Conservation (phyloP, 305 asterid genomes). For the Fraxinus paxiana region DNA sequence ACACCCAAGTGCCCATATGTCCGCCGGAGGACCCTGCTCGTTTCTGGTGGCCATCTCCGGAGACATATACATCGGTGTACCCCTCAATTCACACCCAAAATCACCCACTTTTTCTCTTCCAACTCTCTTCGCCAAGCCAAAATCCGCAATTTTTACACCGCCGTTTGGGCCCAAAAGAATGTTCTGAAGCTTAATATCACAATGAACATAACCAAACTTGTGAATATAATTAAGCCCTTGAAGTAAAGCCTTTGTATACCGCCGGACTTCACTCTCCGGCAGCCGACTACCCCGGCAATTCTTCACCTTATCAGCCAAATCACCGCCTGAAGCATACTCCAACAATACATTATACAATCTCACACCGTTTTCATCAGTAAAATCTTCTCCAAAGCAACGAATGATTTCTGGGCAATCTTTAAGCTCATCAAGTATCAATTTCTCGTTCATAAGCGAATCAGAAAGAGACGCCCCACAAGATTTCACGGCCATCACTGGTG, state of each 20-base stretch:
- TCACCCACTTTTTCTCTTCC: background rate
- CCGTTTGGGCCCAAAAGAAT: slow-evolving; percentile 30
- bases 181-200: slow-evolving; percentile 52
- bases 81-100: slow-evolving; percentile 34
- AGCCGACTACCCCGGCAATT: slow-evolving; percentile 20
- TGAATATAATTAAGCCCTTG: slow-evolving; percentile 42
- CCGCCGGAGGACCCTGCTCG: slow-evolving; percentile 45
- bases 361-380: too few relatives aligned
- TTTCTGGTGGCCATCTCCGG: slow-evolving; percentile 52
- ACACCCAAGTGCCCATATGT: slow-evolving; percentile 59
- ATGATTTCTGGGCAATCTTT: too few relatives aligned
- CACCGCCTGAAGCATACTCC: slow-evolving; percentile 51
- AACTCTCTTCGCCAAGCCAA: slow-evolving; percentile 43
- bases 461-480: too few relatives aligned
- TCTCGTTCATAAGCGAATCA: too few relatives aligned
- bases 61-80: slow-evolving; percentile 52
- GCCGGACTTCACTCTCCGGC: slow-evolving; percentile 37
- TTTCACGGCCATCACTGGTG: too few relatives aligned
- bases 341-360: slow-evolving; percentile 33
- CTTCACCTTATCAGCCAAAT: slow-evolving; percentile 31
- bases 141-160: slow-evolving; percentile 39
- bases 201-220: slow-evolving; percentile 47
- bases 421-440: too few relatives aligned
- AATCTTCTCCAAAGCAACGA: too few relatives aligned
- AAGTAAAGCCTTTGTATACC: slow-evolving; percentile 33